phyloP scores from a whole-genome alignment of 768 basidiomycete genomes.

The Crepidotus variabilis region DNA sequence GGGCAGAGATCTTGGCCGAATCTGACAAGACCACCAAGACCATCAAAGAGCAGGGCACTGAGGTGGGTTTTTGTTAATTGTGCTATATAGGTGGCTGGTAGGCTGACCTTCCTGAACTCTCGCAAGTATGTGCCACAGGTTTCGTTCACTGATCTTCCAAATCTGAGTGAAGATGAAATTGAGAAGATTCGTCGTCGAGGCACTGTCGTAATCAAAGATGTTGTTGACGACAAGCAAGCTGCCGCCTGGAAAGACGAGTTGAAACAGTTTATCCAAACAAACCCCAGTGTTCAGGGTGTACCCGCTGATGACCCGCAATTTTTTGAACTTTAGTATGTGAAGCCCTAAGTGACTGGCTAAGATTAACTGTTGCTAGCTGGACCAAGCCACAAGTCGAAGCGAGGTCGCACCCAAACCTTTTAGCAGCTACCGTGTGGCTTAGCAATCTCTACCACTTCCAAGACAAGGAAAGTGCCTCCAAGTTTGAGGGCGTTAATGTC shows the following conservation, averaged over 20 bases:
- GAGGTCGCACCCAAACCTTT: slow-evolving; percentile 61
- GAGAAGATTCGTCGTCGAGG: slow-evolving; percentile 51
- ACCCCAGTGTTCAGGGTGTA: slow-evolving; percentile 53
- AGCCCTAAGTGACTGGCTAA: background rate
- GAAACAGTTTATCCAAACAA: slow-evolving; percentile 51
- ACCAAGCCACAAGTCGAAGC: slow-evolving; percentile 57
- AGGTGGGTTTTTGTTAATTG: slow-evolving; percentile 32
- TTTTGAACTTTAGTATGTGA: slow-evolving; percentile 64
- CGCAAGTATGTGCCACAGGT: slow-evolving; percentile 60
- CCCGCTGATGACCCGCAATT: slow-evolving; percentile 66
- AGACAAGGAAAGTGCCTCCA: slow-evolving; percentile 15
- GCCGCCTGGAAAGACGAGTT: slow-evolving; percentile 54
- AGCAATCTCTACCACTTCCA: slow-evolving; percentile 60
- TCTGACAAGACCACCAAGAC: slow-evolving; percentile 41
- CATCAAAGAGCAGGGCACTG: slow-evolving; percentile 43
- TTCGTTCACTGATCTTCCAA: slow-evolving; percentile 49
- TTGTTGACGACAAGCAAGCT: slow-evolving; percentile 56
- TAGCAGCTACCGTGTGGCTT: slow-evolving; percentile 53
- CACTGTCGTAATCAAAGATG: slow-evolving; percentile 55
- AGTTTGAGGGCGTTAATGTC: slow-evolving; percentile 52
- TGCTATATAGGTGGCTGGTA: background rate
- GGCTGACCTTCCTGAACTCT: background rate
- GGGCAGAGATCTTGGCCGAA: slow-evolving; percentile 54
- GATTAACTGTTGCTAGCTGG: background rate
- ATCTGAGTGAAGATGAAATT: slow-evolving; percentile 40